phyloP scores from a whole-genome alignment of 2,329 filamentous ascomycete genomes.

The Venturia aucupariae region DNA sequence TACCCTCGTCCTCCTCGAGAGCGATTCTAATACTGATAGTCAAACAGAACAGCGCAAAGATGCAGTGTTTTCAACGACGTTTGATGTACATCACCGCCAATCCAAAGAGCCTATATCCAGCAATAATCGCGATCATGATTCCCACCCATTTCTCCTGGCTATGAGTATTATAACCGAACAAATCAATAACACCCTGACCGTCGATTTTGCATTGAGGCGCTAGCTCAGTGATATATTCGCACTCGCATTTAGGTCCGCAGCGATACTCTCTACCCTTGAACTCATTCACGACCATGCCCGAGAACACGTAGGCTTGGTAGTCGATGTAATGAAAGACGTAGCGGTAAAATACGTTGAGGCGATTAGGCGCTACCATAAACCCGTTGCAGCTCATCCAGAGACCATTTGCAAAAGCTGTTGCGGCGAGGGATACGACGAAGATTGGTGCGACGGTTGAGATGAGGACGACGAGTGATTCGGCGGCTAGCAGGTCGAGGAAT shows the following conservation, averaged over 20 bases:
- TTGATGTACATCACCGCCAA: constrained; percentile 48
- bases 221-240: constrained; percentile 60
- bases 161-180: constrained; percentile 60
- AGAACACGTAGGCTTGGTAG: constrained; percentile 78
- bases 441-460: constrained; percentile 63
- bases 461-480: constrained; percentile 73
- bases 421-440: constrained; percentile 70
- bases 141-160: constrained; percentile 61
- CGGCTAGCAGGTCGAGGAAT: constrained; percentile 73
- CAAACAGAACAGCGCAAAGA: no score
- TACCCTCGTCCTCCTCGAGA: not conserved
- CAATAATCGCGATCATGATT: constrained; percentile 67
- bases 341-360: constrained; percentile 74
- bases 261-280: constrained; percentile 57
- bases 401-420: constrained; percentile 78
- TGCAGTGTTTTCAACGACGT: not conserved
- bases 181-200: constrained; percentile 58
- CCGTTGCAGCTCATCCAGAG: constrained; percentile 83
- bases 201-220: constrained; percentile 58
- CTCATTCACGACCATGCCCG: constrained; percentile 91
- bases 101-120: constrained; percentile 60
- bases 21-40: not conserved
- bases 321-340: constrained; percentile 87
- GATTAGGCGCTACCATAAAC: constrained; percentile 64
- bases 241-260: constrained; percentile 52